Conservation (phyloP, 2,329 filamentous ascomycete species). For the Trichoderma asperellum region DNA sequence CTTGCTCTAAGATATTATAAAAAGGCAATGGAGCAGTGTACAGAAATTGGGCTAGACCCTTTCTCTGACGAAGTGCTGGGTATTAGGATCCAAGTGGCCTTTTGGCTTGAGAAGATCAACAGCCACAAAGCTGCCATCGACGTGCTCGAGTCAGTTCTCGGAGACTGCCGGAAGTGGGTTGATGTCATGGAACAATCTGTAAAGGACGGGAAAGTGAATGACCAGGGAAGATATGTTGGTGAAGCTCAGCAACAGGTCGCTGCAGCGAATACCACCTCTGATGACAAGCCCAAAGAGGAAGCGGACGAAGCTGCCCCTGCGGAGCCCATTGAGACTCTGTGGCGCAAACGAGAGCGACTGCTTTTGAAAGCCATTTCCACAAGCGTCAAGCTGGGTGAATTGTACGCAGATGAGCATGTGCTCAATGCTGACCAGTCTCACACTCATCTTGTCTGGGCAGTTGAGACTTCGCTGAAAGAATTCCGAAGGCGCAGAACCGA, state of each 20-base stretch:
- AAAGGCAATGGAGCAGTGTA: conserved; percentile 73
- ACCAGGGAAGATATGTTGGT: conserved; percentile 42
- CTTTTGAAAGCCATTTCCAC: conserved; percentile 75
- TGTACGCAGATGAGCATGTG: conserved; percentile 79
- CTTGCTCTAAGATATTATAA: conserved; percentile 83
- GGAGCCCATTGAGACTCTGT: conserved; percentile 52
- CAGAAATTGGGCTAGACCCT: conserved; percentile 77
- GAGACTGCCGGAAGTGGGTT: conserved; percentile 69
- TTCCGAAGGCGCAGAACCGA: conserved; percentile 67
- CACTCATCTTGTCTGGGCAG: conserved; percentile 73
- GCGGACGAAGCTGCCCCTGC: conserved; percentile 31
- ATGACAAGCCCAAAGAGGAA: conserved; percentile 29
- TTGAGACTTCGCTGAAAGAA: conserved; percentile 79
- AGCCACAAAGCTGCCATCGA: conserved; percentile 72
- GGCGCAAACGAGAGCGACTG: conserved; percentile 65
- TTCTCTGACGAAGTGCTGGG: conserved; percentile 91
- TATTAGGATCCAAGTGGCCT: conserved; percentile 79
- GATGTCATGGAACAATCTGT: conserved; percentile 56
- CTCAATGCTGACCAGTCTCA: conserved; percentile 75
- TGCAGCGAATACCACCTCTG: conserved; percentile 2
- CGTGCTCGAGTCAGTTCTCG: conserved; percentile 75
- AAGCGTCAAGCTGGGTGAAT: conserved; percentile 79
- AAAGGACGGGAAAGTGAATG: conserved; percentile 51
- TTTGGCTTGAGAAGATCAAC: conserved; percentile 77
- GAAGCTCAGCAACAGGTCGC: conserved; percentile 13